phyloP scores from a whole-genome alignment of 2,329 filamentous ascomycete genomes.

The Peltaster fructicola region DNA sequence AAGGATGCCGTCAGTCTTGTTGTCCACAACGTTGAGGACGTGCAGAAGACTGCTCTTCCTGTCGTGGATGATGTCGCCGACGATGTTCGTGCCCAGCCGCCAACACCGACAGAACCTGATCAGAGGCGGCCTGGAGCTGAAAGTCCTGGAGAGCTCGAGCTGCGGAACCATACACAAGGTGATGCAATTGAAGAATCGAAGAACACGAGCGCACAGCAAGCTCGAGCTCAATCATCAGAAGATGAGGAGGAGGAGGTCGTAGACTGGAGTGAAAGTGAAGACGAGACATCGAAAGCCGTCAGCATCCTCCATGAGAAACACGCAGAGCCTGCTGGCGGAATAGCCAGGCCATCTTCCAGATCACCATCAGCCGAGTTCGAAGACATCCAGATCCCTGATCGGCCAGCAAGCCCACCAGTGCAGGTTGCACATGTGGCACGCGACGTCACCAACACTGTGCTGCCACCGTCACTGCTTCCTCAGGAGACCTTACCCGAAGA shows the following conservation, averaged over 20 bases:
- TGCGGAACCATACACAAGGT: not conserved
- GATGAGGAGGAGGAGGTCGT: constrained; percentile 12
- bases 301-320: constrained; percentile 2
- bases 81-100: constrained; percentile 24
- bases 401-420: too few species aligned
- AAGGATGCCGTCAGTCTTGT: constrained; percentile 2
- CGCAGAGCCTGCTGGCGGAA: constrained; percentile 3
- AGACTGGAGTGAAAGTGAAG: constrained; percentile 39
- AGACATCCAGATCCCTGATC: constrained; percentile 24
- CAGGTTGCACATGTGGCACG: too few species aligned
- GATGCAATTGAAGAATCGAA: not conserved
- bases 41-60: too few species aligned
- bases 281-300: constrained; percentile 9
- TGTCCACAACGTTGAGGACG: constrained; percentile 1
- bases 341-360: constrained; percentile 7
- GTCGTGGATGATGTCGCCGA: constrained; percentile 30
- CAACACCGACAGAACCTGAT: constrained; percentile 11
- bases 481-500: constrained; percentile 12
- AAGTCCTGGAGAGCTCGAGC: not conserved
- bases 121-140: constrained; percentile 2
- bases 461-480: constrained; percentile 11
- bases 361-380: constrained; percentile 35
- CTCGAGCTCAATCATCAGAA: not conserved
- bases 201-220: not conserved
- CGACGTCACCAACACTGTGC: too few species aligned